Evolutionary conservation across 1,284 basidiomycete species (phyloP), one percentile per base, ranked within the genome.

Genomic region (Sporisorium reilianum): DNA sequence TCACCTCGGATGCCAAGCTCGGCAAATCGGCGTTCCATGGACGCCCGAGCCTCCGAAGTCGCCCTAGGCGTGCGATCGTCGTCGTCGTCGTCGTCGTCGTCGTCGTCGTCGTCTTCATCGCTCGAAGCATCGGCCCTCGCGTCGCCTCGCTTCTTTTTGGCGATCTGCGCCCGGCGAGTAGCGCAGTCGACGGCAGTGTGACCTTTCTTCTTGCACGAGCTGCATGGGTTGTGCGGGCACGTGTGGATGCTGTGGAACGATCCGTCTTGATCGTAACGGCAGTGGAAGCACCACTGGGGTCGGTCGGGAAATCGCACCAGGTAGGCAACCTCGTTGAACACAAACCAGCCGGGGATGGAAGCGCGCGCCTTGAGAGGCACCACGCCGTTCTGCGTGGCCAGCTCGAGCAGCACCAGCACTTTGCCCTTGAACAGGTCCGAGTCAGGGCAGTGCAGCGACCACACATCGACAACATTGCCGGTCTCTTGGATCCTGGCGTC

Each of bases 201-300:
- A 1, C 40, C 54, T 3, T 30, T 49, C 52, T 51, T 30, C 53
- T 48, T 51, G 57, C 70, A 73, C 4, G 53, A 36, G 41, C 22
- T 25, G 54, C 70, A 73, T 9, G 48, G 38, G 3, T 32, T 10
- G 1, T 2, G 11, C 2, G 60, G 70, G 51, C 70, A 73, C 7
- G 60, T 60, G 28, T 49, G 30, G 11, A 48, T 52, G 56, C 64
- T 67, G 45, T 73, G 64, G 48, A 73, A 73, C 7, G 40, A 23
- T 9, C n/a, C 59, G 0, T 5, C 2, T 20, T 55, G 53, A n/a
- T 60, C 45, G 53, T 60, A 64, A 5, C 70, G 58, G 50, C 70
- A 73, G 18, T 56, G 20, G 53, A 67, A 52, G 38, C 70, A 73
- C 70, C 64, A 73, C 10, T 49, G 53, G 1, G 64, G 64, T 5